Base-by-base conservation (phyloP, 768 basidiomycete species). In the Gelatoporia subvermispora region DNA sequence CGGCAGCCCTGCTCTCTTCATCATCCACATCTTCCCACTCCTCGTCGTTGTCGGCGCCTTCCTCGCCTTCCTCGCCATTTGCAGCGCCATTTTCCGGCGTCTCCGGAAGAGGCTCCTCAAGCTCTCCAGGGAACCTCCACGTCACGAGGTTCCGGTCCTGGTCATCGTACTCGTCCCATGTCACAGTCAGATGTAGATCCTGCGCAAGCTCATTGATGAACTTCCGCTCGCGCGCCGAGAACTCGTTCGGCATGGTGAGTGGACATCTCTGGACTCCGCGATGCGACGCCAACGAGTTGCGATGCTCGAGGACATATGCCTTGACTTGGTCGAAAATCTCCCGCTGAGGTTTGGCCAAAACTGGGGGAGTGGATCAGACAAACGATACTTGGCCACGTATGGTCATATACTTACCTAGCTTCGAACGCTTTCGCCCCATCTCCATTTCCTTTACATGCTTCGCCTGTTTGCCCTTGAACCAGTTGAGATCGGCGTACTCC, bases 91-190 rank as follows among this genome's bases (percentile, higher is more conserved):
- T 55, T 65, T 41, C 63, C 60, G 43, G 50, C 56, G 42, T 49
- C 50, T 58, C 68, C 18, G 59, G 62, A 41, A 63, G 42, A 37
- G 66, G 59, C 42, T 73, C 66, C 44, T 70, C 68, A 34, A 61
- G 45, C 63, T 67, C 25, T 45, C 62, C 72, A 2, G 85, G 85
- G 52, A 87, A 72, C 38, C 77, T 65, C 73, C 77, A 81, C 17
- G 84, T 85, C 36, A 88, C 79, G 21, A 93, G 60, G 58, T 89
- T 89, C 60, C 81, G 74, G 51, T 90, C 88, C 40, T 90, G 72
- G 7, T 87, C 88, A 52, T 93, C 88, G 56, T 83, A 93, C 61
- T 94, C 93, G 61, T 98, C 95, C 92, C 93, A 99, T n/a, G 84
- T 72, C 22, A 94, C 62, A 18, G 67, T 75, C 11, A 98, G 75